phyloP scores from a whole-genome alignment of 805 yeast species.

The Kluyveromyces aestuarii region DNA sequence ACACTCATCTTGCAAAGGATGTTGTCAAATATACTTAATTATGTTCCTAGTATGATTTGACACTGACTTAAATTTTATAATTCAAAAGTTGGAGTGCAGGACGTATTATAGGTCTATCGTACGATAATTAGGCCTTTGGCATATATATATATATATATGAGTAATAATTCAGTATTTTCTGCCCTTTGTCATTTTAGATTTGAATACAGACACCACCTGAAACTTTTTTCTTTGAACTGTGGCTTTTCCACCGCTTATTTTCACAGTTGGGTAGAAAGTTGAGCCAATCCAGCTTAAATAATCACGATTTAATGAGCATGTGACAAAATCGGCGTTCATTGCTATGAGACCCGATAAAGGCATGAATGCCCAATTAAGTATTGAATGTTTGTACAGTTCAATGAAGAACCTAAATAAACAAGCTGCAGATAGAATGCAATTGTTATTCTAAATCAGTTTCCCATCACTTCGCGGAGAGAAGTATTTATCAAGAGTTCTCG shows the following conservation, averaged over 20 bases:
- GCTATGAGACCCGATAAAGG: no score
- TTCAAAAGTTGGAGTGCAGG: no score
- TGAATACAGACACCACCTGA: background rate
- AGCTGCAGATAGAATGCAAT: background rate
- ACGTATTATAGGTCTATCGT: no score
- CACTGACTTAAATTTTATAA: background rate
- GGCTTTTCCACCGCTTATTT: background rate
- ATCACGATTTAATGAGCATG: background rate
- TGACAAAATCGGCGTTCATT: background rate
- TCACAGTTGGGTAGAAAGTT: background rate
- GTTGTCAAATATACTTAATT: background rate
- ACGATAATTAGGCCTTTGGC: no score
- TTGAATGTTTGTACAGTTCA: no score
- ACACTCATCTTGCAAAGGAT: conserved; percentile 10
- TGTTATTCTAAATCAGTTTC: no score
- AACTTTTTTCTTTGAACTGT: background rate
- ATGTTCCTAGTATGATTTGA: background rate
- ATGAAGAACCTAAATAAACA: background rate
- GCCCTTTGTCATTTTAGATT: background rate
- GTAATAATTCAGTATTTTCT: no score
- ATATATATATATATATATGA: background rate
- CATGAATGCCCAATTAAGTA: no score
- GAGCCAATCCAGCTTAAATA: background rate
- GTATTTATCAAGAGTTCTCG: background rate
- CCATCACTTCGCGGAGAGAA: background rate